A percentile compares a stretch with the other conserved stretches of the same genome.
Conservation (phyloP, 805 yeast genomes). For the Pichia deserticola region DNA sequence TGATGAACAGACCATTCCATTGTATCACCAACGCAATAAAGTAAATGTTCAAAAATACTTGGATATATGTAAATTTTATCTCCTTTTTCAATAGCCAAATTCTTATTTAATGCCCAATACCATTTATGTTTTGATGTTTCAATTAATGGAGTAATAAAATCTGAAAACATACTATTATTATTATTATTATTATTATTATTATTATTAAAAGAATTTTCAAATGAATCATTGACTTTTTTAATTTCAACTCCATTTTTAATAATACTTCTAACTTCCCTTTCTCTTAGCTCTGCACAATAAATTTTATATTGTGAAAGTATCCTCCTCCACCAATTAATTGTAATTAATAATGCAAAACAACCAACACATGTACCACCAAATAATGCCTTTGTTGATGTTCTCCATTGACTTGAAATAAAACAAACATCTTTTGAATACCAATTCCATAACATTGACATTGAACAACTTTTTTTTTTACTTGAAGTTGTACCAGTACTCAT, state of each 20-base stretch:
- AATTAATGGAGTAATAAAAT: constrained; percentile 8
- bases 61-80: constrained; percentile 14
- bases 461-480: constrained; percentile 3
- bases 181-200: no score
- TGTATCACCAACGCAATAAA: constrained; percentile 11
- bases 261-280: constrained; percentile 5
- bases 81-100: constrained; percentile 9
- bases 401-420: constrained; percentile 13
- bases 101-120: constrained; percentile 10
- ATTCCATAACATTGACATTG: constrained; percentile 19
- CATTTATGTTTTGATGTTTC: constrained; percentile 13
- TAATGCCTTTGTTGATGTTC: constrained; percentile 11
- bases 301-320: constrained; percentile 9
- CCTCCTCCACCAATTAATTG: constrained; percentile 16
- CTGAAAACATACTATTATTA: background rate
- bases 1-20: constrained; percentile 18
- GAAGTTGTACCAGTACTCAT: no score
- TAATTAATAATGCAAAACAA: constrained; percentile 9
- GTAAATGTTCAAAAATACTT: constrained; percentile 11
- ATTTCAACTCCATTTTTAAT: constrained; percentile 1
- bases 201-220: background rate
- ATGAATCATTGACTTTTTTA: background rate
- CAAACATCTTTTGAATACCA: constrained; percentile 15
- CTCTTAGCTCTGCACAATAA: constrained; percentile 6
- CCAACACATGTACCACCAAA: constrained; percentile 19